A percentile compares a stretch with the other conserved stretches of the same genome.
Evolutionary conservation across 2,329 filamentous ascomycete genomes (phyloP).

Genomic region (Coleophoma eucalyptorum): DNA sequence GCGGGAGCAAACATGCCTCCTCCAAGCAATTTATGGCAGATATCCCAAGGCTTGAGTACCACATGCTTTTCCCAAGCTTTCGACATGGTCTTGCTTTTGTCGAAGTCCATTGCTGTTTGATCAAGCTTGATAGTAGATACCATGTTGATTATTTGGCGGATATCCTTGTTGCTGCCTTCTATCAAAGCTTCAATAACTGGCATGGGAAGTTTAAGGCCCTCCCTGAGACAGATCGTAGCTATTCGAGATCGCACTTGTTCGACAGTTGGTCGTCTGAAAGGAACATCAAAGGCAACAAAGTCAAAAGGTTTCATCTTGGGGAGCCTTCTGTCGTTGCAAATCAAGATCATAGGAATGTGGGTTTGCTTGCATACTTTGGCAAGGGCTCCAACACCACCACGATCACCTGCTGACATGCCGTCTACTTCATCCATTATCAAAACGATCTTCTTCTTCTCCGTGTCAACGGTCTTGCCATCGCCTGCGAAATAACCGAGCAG

Average conservation of each 20-base stretch:
- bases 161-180: constrained; percentile 92
- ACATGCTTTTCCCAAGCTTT: constrained; percentile 99
- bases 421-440: constrained; percentile 99
- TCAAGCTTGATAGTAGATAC: constrained; percentile 90
- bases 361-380: constrained; percentile 96
- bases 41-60: constrained; percentile 96
- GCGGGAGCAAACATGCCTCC: constrained; percentile 80
- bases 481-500: constrained; percentile 86
- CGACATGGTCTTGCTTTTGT: constrained; percentile 88
- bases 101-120: constrained; percentile 72
- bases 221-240: constrained; percentile 91
- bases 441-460: constrained; percentile 85
- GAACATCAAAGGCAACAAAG: constrained; percentile 75
- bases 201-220: constrained; percentile 80
- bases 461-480: constrained; percentile 76
- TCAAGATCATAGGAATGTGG: constrained; percentile 89
- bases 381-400: constrained; percentile 90
- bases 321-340: constrained; percentile 90
- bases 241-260: constrained; percentile 90
- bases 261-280: constrained; percentile 83
- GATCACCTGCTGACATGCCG: constrained; percentile 96
- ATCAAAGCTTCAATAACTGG: constrained; percentile 89
- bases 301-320: constrained; percentile 99
- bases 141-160: constrained; percentile 99
- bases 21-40: constrained; percentile 86